A percentile compares a stretch with the other conserved stretches of the same genome.
phyloP scores from a whole-genome alignment of 768 basidiomycete genomes.

The Boletus vinaceobasis region DNA sequence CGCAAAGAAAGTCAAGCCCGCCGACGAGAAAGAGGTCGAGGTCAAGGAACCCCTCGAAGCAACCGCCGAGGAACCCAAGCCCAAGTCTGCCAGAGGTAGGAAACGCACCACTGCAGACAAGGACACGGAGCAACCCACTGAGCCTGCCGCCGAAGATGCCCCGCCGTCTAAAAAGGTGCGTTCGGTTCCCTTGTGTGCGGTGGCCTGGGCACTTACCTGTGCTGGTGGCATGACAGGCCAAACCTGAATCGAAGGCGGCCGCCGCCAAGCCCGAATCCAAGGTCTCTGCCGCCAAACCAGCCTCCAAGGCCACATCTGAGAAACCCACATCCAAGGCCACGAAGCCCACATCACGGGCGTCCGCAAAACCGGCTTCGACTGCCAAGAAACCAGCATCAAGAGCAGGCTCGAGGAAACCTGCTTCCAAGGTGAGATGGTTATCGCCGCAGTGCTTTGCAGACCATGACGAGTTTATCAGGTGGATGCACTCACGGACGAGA shows the following conservation, averaged over 20 bases:
- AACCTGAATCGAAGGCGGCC: constrained; percentile 35
- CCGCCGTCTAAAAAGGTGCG: constrained; percentile 67
- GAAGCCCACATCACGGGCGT: constrained; percentile 39
- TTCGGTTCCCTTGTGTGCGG: constrained; percentile 4
- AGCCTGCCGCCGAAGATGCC: constrained; percentile 40
- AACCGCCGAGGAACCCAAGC: constrained; percentile 35
- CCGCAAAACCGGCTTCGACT: constrained; percentile 44
- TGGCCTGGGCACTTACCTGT: background rate
- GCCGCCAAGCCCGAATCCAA: constrained; percentile 35
- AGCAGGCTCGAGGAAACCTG: constrained; percentile 60
- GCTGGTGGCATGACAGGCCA: constrained; percentile 33
- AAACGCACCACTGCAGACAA: constrained; percentile 50
- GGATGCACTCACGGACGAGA: constrained; percentile 36
- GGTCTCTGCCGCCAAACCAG: constrained; percentile 26
- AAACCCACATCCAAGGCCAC: constrained; percentile 43
- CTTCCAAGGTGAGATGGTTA: constrained; percentile 47
- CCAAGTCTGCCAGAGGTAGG: constrained; percentile 47
- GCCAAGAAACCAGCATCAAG: constrained; percentile 54
- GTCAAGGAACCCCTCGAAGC: constrained; percentile 33
- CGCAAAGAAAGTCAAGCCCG: constrained; percentile 40
- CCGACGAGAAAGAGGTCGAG: constrained; percentile 44
- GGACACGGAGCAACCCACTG: constrained; percentile 35
- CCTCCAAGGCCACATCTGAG: constrained; percentile 30
- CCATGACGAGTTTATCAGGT: constrained; percentile 18
- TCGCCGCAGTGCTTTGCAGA: background rate